Evolutionary conservation across 192 early-diverging fungal genomes (phyloP).

Genomic region (Backusella sp.): DNA sequence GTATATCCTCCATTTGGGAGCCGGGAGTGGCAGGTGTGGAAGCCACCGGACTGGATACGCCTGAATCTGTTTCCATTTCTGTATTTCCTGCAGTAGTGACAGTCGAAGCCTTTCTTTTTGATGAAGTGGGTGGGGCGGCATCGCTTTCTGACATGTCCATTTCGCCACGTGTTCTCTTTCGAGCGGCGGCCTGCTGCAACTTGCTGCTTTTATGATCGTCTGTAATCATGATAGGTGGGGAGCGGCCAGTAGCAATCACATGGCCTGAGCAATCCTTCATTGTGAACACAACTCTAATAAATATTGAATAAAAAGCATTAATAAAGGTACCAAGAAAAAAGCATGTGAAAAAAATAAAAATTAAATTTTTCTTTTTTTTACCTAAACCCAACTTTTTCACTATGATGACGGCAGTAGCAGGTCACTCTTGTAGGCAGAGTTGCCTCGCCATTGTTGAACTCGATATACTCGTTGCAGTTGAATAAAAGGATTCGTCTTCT

Average conservation of each 20-base stretch:
- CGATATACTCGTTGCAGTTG: conserved; percentile 71
- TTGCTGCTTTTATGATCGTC: conserved; percentile 89
- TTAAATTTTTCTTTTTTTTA: conserved; percentile 15
- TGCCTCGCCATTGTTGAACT: conserved; percentile 76
- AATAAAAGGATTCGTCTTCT: conserved; percentile 70
- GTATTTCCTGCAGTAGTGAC: not conserved
- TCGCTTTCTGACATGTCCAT: conserved; percentile 29
- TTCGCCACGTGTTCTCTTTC: conserved; percentile 52
- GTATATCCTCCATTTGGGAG: conserved; percentile 22
- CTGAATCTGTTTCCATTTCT: conserved; percentile 35
- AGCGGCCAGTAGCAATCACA: conserved; percentile 68
- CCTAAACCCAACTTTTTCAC: conserved; percentile 83
- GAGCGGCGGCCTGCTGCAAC: conserved; percentile 40
- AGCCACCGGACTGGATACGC: conserved; percentile 36
- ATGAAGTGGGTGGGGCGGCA: not conserved
- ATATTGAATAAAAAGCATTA: not conserved
- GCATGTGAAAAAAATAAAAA: conserved; percentile 7
- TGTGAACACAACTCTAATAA: conserved; percentile 65
- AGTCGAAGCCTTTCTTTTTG: not conserved
- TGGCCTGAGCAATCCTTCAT: conserved; percentile 55
- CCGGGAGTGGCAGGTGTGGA: conserved; percentile 37
- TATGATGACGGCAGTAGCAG: conserved; percentile 87
- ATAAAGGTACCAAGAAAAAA: not conserved
- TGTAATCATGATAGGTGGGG: conserved; percentile 85
- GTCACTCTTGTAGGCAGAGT: conserved; percentile 80